Evolutionary conservation across 768 basidiomycete genomes (phyloP), one percentile per base, ranked within the genome.

Genomic region (Tulasnella sp.): DNA sequence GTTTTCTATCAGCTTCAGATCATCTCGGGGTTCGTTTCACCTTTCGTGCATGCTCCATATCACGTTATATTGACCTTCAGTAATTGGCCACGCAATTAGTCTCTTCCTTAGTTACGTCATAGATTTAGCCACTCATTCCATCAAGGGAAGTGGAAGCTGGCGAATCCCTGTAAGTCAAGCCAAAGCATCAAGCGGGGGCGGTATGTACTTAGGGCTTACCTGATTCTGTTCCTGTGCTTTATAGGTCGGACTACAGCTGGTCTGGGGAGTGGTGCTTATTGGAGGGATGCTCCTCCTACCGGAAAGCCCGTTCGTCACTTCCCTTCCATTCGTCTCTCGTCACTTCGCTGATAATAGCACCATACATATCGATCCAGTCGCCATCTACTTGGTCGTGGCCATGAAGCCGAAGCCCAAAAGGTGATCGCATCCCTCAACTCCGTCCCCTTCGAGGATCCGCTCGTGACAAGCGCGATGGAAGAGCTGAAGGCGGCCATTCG

Each of bases 1-100:
- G 84, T 85, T 1, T 71, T 89, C 17, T 88, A 88, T 65, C 86
- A 88, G 66, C 72, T 87, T 11, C 84, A 86, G 67, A 85, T 88
- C 62, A 85, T 86, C 65, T 72, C 77, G 11, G 84, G 83, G 84
- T 83, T 65, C 41, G 75, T 65, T 0, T 31, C 31, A 50, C 34
- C 34, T 38, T 38, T 38, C 34, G 5, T 38, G 5, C n/a, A n/a
- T n/a, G n/a, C n/a, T n/a, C n/a, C n/a, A n/a, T n/a, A 49, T 38
- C 34, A 12, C 15, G 49, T 12, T 30, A 42, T 31, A 17, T 27
- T 41, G 2, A 31, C 25, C 30, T 54, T 25, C 45, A 44, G 30
- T 46, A 34, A 51, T 2, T 34, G 21, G 25, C 51, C 62, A 31
- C 45, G 61, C 50, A 24, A 45, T 0, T 57, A 85, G 85, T n/a